Percentiles rank a stretch among this genome's conserved stretches.
Evolutionary conservation across 306 rosid species (phyloP).

Genomic region (Malus sieversii): DNA sequence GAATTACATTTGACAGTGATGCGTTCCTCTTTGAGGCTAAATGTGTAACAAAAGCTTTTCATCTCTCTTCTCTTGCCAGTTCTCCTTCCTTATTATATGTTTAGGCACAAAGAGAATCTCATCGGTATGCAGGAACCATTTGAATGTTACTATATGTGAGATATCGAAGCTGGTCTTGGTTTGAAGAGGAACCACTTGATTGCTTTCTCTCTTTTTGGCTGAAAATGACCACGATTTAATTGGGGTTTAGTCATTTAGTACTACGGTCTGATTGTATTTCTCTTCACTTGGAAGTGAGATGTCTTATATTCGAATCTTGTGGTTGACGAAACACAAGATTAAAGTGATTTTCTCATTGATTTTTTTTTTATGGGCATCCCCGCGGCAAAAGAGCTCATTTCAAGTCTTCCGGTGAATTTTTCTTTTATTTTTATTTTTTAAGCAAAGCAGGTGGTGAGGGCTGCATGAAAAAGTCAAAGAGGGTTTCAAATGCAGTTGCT

Average conservation of each 20-base stretch:
- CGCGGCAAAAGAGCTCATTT: slow-evolving; percentile 61
- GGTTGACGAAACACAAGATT: background rate
- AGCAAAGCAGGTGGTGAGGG: too few relatives aligned
- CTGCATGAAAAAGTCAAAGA: too few relatives aligned
- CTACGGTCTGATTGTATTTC: too few relatives aligned
- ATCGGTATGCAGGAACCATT: slow-evolving; percentile 69
- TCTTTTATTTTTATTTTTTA: too few relatives aligned
- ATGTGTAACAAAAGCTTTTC: slow-evolving; percentile 57
- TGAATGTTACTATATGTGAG: slow-evolving; percentile 80
- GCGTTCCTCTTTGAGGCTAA: slow-evolving; percentile 82
- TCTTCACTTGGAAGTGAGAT: too few relatives aligned
- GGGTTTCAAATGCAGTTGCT: too few relatives aligned
- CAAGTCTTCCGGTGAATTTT: too few relatives aligned
- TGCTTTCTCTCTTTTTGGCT: slow-evolving; percentile 70
- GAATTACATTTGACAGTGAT: slow-evolving; percentile 84
- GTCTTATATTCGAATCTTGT: too few relatives aligned
- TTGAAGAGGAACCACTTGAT: slow-evolving; percentile 83
- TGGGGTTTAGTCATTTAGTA: slow-evolving; percentile 38
- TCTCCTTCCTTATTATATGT: background rate
- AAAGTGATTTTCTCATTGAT: slow-evolving; percentile 55
- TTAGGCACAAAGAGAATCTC: slow-evolving; percentile 22
- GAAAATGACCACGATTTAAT: slow-evolving; percentile 75
- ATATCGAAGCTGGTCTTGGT: slow-evolving; percentile 82
- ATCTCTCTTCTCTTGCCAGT: background rate
- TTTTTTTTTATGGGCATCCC: slow-evolving; percentile 85